Conservation (phyloP, 2,329 filamentous ascomycete species). For the Raffaelea albimanens region DNA sequence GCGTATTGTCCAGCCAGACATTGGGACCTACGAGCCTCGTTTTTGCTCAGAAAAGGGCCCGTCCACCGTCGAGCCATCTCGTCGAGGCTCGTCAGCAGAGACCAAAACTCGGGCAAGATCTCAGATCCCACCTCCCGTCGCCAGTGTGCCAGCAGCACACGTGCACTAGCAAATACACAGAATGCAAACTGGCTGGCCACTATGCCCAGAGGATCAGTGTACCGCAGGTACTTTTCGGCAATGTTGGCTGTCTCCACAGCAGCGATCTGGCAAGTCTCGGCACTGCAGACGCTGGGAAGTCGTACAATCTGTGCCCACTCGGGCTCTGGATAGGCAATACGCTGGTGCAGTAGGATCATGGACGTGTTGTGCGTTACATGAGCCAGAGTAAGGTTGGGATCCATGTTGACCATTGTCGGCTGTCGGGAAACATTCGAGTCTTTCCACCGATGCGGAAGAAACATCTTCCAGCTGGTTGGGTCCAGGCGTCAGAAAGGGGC, state of each 20-base stretch:
- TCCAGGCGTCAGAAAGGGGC: too few relatives aligned
- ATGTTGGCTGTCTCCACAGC: slow-evolving; percentile 37
- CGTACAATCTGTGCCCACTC: slow-evolving; percentile 22
- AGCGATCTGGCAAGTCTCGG: slow-evolving; percentile 37
- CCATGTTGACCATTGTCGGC: slow-evolving; percentile 20
- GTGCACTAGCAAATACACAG: slow-evolving; percentile 34
- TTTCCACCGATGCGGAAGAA: slow-evolving; percentile 14
- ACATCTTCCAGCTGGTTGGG: slow-evolving; percentile 12
- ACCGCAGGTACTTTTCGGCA: slow-evolving; percentile 32
- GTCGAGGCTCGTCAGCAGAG: too few relatives aligned
- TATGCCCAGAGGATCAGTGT: slow-evolving; percentile 5
- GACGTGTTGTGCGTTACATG: slow-evolving; percentile 40
- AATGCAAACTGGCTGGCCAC: slow-evolving; percentile 31
- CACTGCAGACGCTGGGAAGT: slow-evolving; percentile 33
- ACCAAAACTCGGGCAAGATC: too few relatives aligned
- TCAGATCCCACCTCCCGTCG: too few relatives aligned
- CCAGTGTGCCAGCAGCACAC: slow-evolving; percentile 27
- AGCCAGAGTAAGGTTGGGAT: slow-evolving; percentile 40
- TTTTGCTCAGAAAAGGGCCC: too few relatives aligned
- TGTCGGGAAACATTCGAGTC: slow-evolving; percentile 25
- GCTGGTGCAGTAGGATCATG: slow-evolving; percentile 38
- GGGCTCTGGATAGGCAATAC: slow-evolving; percentile 32
- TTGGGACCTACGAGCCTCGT: too few relatives aligned
- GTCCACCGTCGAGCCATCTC: too few relatives aligned
- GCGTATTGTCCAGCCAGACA: too few relatives aligned